phyloP scores from a whole-genome alignment of 495 filamentous ascomycete genomes.

The Lichina pygmaea region DNA sequence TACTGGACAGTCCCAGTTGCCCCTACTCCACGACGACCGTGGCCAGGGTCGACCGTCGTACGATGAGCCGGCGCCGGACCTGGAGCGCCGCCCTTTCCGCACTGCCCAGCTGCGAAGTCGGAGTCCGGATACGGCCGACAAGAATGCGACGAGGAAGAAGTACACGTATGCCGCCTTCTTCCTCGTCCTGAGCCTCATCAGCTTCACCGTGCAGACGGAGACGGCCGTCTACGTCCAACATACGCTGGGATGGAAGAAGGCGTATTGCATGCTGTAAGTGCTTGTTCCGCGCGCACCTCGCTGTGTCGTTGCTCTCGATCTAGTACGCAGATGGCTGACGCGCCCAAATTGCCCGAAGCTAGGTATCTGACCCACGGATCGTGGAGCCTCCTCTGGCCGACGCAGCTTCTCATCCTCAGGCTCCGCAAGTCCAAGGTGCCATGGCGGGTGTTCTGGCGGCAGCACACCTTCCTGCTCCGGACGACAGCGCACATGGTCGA shows the following conservation, averaged over 20 bases:
- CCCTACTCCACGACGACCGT: conserved; percentile 27
- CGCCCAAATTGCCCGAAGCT: neutral
- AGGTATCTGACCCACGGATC: conserved; percentile 85
- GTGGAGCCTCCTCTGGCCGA: conserved; percentile 69
- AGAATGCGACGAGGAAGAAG: conserved; percentile 38
- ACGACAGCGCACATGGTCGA: conserved; percentile 74
- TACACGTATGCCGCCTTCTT: conserved; percentile 73
- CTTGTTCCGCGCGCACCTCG: neutral
- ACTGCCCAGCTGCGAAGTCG: conserved; percentile 32
- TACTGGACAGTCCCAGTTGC: conserved; percentile 24
- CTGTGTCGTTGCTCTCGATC: too few relatives aligned
- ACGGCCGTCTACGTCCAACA: conserved; percentile 82
- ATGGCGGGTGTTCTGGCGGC: conserved; percentile 70
- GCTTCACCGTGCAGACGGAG: conserved; percentile 79
- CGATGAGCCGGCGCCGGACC: conserved; percentile 12
- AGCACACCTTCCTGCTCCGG: conserved; percentile 44
- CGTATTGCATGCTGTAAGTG: conserved; percentile 88
- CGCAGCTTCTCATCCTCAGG: conserved; percentile 56
- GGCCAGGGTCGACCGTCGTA: conserved; percentile 17
- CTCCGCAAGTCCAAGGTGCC: conserved; percentile 41
- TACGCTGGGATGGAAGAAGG: conserved; percentile 74
- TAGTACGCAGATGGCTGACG: neutral
- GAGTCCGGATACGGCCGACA: conserved; percentile 29
- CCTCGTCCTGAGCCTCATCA: conserved; percentile 47
- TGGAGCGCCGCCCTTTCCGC: conserved; percentile 11